Evolutionary conservation across 2,329 filamentous ascomycete species (phyloP), one percentile per base, ranked within the genome.

Genomic region (Cryphonectria carpinicola): DNA sequence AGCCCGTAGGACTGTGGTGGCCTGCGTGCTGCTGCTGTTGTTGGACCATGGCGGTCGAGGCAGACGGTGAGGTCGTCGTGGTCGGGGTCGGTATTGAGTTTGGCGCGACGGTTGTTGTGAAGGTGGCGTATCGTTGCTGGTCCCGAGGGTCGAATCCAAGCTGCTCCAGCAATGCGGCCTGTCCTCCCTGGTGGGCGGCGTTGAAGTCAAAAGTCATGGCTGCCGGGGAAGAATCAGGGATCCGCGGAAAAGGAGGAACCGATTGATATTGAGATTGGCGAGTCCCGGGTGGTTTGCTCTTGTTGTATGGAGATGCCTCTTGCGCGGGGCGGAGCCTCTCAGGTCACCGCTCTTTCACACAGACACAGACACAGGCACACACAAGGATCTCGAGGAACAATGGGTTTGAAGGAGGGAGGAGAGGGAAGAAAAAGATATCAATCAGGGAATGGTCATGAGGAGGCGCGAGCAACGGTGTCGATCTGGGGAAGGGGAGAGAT

Each of bases 171-270:
- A 90, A 84, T 79, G 84, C 86, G 80, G 76, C 76, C 65, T 90
- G 87, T 80, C 84, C 85, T 81, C 84, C 84, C 39, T 69, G 70
- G 79, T 69, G 70, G 79, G 83, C 83, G 79, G 82, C 78, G 81
- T 86, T 86, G 83, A 88, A 90, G 78, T 90, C 86, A 83, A 87
- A 86, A 81, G 85, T 86, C 88, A 86, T 87, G 79, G 78, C 69
- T 86, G 78, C 75, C 74, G 76, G 74, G 35, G 61, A 25, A 22
- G 6, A 65, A 35, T 64, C 41, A 52, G 35, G 75, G 74, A 75
- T 75, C 74, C 78, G 71, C 69, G 71, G 73, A 72, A 70, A 72
- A 73, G 76, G 76, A 76, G 79, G 76, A 76, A 77, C 75, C 75
- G 70, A 77, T 70, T 74, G 76, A 75, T 76, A 77, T 78, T 39